phyloP scores from a whole-genome alignment of 179 eudicot genomes.

The Vitellaria paradoxa region DNA sequence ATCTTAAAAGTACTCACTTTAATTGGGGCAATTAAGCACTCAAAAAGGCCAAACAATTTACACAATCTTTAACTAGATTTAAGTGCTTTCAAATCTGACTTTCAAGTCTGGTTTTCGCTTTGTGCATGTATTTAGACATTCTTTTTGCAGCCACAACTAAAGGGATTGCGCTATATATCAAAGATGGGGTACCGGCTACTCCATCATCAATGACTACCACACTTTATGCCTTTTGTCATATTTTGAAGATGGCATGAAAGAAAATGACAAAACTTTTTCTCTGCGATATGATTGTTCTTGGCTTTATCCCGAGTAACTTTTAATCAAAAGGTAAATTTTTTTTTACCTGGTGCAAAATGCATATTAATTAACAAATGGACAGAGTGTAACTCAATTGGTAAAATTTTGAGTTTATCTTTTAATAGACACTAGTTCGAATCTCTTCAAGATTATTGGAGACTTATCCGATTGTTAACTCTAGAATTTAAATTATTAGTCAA shows the following conservation, averaged over 20 bases:
- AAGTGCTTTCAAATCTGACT: not conserved
- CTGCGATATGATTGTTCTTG: not conserved
- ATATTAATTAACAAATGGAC: too few species aligned
- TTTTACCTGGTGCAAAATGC: too few species aligned
- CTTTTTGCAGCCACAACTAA: conserved; percentile 9
- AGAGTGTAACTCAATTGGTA: too few species aligned
- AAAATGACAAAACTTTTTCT: conserved; percentile 4
- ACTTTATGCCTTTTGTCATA: not conserved
- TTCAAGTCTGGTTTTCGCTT: not conserved
- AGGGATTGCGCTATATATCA: not conserved
- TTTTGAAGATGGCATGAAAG: not conserved
- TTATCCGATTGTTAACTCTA: too few species aligned
- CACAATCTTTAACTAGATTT: not conserved
- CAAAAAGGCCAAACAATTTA: not conserved
- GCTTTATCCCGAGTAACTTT: too few species aligned
- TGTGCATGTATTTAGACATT: not conserved
- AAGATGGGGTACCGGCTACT: not conserved
- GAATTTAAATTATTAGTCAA: too few species aligned
- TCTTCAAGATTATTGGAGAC: too few species aligned
- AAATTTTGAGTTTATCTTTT: too few species aligned
- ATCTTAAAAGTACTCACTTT: not conserved
- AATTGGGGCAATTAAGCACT: not conserved
- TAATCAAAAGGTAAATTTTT: too few species aligned
- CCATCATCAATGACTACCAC: not conserved
- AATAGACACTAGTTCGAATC: too few species aligned